phyloP scores from a whole-genome alignment of 768 basidiomycete genomes.

The Hericium alpestre region DNA sequence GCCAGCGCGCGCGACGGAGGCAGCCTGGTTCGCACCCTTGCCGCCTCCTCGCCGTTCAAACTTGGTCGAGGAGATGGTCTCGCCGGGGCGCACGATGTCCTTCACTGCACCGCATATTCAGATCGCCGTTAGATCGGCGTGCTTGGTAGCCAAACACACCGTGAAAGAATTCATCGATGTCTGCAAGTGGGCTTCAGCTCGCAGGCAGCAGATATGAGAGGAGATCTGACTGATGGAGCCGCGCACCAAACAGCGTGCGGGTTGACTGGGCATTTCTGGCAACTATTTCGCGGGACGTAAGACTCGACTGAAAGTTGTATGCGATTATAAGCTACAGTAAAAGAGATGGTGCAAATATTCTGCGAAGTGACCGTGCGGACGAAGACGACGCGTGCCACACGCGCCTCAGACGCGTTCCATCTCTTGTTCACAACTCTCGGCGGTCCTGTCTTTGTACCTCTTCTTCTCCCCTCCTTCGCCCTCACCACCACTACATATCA shows the following conservation, averaged over 20 bases:
- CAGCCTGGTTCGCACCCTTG: constrained; percentile 58
- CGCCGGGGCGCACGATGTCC: constrained; percentile 43
- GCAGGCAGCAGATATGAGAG: neutral
- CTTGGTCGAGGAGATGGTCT: constrained; percentile 44
- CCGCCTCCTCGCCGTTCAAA: constrained; percentile 45
- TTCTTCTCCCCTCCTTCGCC: neutral
- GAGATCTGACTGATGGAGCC: constrained; percentile 5
- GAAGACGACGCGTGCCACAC: neutral
- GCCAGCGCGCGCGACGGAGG: constrained; percentile 43
- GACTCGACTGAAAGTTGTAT: too few relatives aligned
- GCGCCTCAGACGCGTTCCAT: neutral
- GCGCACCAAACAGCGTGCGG: constrained; percentile 3
- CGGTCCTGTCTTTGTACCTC: neutral
- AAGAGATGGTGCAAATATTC: too few relatives aligned
- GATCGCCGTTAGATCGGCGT: neutral
- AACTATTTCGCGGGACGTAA: neutral
- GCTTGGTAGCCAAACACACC: constrained; percentile 22
- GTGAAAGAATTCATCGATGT: constrained; percentile 49
- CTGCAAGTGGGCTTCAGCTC: constrained; percentile 18
- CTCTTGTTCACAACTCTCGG: neutral
- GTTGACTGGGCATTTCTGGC: neutral
- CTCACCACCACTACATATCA: neutral
- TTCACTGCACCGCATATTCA: constrained; percentile 26
- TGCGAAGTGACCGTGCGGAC: neutral
- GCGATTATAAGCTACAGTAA: too few relatives aligned